A percentile compares a stretch with the other conserved stretches of the same genome.
Evolutionary conservation across 2,329 filamentous ascomycete species (phyloP).

Genomic region (Cytospora schulzeri): DNA sequence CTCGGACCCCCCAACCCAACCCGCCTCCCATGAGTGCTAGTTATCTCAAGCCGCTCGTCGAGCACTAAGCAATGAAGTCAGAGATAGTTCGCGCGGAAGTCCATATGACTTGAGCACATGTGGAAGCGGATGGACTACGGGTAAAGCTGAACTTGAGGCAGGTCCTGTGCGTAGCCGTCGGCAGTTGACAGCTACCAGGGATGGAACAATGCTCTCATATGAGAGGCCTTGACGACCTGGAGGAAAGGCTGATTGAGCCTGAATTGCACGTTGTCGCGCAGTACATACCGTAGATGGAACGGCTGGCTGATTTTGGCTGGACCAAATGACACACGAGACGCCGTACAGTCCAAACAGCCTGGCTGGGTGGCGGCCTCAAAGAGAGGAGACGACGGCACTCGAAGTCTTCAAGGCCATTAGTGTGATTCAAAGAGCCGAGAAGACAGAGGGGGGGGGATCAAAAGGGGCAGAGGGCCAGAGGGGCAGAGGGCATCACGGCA

Average conservation of each 20-base stretch:
- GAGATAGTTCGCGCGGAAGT: background rate
- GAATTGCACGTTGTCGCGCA: background rate
- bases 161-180: slow-evolving; percentile 1
- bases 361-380: background rate
- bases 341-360: background rate
- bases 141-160: background rate
- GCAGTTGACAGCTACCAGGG: background rate
- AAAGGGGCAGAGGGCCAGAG: too few species aligned
- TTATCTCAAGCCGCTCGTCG: background rate
- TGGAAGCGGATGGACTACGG: background rate
- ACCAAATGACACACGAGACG: background rate
- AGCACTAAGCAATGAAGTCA: background rate
- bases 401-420: background rate
- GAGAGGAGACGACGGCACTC: background rate
- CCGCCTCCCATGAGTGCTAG: background rate
- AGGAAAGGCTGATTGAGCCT: background rate
- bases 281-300: background rate
- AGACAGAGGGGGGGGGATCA: background rate
- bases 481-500: background rate
- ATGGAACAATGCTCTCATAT: slow-evolving; percentile 11
- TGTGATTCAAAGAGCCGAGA: background rate
- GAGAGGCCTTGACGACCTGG: background rate
- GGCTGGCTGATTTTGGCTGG: slow-evolving; percentile 15
- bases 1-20: too few species aligned
- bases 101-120: background rate